phyloP scores from a whole-genome alignment of 2,329 filamentous ascomycete species.

The Cladosporium sp. region DNA sequence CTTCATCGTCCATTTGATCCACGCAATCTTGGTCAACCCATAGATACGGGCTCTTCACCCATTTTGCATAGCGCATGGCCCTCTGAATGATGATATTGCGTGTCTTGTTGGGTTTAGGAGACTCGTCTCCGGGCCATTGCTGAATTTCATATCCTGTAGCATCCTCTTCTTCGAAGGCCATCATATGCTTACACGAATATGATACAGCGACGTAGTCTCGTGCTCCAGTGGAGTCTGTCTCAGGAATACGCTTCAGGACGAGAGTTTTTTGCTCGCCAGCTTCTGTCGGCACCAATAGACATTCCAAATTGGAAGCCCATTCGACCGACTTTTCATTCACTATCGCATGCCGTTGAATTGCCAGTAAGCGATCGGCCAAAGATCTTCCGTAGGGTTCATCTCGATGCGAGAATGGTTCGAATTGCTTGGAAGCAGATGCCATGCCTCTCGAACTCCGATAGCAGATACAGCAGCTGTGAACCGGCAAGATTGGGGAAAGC shows the following conservation, averaged over 20 bases:
- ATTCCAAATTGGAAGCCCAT: not conserved
- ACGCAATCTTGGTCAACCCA: slow-evolving; percentile 8
- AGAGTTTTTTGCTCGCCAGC: not conserved
- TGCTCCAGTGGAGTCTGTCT: no score
- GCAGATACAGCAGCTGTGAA: no score
- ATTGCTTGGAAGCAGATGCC: no score
- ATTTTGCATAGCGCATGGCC: not conserved
- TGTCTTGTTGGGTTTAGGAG: not conserved
- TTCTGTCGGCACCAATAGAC: not conserved
- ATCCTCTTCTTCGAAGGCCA: not conserved
- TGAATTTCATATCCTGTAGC: not conserved
- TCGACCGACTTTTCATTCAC: not conserved
- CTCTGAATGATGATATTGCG: not conserved
- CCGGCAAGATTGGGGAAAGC: no score
- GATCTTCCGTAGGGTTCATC: no score
- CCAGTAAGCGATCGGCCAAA: no score
- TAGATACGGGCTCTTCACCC: not conserved
- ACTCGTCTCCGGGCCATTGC: no score
- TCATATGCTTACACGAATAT: not conserved
- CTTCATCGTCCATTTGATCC: not conserved
- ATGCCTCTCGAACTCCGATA: no score
- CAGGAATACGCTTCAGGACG: not conserved
- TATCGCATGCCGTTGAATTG: no score
- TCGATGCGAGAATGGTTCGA: no score
- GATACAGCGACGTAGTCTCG: not conserved